phyloP scores from a whole-genome alignment of 106 monocot species.

The Iris macrosiphon region DNA sequence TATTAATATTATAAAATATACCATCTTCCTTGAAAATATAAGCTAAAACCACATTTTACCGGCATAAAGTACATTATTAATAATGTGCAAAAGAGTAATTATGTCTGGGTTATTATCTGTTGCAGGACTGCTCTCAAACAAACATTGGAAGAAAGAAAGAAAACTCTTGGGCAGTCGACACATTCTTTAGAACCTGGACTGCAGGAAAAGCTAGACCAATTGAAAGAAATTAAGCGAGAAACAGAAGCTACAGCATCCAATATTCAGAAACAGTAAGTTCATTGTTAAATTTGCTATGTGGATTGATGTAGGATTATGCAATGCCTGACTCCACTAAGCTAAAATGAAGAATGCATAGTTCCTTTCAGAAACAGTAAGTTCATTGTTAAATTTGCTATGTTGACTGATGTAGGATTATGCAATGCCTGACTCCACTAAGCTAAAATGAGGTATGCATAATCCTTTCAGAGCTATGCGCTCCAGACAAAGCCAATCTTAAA shows the following conservation, averaged over 20 bases:
- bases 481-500: too few relatives aligned
- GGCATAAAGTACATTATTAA: too few relatives aligned
- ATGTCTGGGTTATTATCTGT: slow-evolving; percentile 2
- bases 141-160: neutral
- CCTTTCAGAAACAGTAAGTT: slow-evolving; percentile 19
- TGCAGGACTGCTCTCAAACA: slow-evolving; percentile 17
- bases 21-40: too few relatives aligned
- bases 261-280: slow-evolving; percentile 20
- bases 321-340: neutral
- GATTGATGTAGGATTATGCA: neutral
- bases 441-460: too few relatives aligned
- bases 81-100: too few relatives aligned
- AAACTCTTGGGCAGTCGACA: neutral
- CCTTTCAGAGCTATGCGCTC: too few relatives aligned
- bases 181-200: neutral
- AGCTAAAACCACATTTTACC: too few relatives aligned
- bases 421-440: neutral
- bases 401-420: neutral
- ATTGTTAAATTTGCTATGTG: slow-evolving; percentile 2
- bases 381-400: slow-evolving; percentile 4
- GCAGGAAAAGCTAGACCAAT: slow-evolving; percentile 11
- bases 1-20: too few relatives aligned
- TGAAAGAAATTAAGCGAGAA: slow-evolving; percentile 28
- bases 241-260: slow-evolving; percentile 21
- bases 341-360: too few relatives aligned